These are phyloP conservation scores for Starmerella vitae DNA, from an alignment of 805 yeast species.

Conservation along the genomic window DNA sequence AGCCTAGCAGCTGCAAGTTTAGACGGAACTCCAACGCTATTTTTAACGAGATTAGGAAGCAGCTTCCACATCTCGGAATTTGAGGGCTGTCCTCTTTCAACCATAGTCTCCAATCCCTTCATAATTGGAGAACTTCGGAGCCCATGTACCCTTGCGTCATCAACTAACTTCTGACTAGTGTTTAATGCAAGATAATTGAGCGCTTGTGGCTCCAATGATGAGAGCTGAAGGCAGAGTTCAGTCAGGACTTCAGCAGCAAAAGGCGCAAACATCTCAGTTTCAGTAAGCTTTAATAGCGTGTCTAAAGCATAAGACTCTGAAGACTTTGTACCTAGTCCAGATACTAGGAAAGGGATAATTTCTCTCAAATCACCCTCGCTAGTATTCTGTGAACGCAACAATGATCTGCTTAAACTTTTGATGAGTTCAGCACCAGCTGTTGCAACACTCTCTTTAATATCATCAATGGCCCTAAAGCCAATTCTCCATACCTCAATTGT, in stretches of 20 bases:
- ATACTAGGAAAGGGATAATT: slow-evolving; percentile 10
- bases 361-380: slow-evolving; percentile 6
- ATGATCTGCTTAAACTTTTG: slow-evolving; percentile 28
- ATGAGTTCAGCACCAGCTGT: slow-evolving; percentile 63
- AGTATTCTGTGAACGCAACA: slow-evolving; percentile 4
- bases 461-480: slow-evolving; percentile 84
- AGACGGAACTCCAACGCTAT: slow-evolving; percentile 79
- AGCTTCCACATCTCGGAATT: slow-evolving; percentile 10
- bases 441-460: slow-evolving; percentile 85
- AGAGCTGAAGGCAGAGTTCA: slow-evolving; percentile 58
- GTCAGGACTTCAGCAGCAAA: slow-evolving; percentile 57
- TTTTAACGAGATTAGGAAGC: slow-evolving; percentile 44
- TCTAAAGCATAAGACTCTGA: slow-evolving; percentile 46
- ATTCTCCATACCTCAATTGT: slow-evolving; percentile 60
- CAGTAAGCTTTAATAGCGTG: slow-evolving; percentile 57
- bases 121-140: slow-evolving; percentile 76
- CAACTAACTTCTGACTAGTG: slow-evolving; percentile 42
- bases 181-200: slow-evolving; percentile 74
- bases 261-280: slow-evolving; percentile 43
- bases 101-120: slow-evolving; percentile 64
- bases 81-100: slow-evolving; percentile 37
- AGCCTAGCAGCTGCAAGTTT: slow-evolving; percentile 74
- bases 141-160: slow-evolving; percentile 58
- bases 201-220: slow-evolving; percentile 83
- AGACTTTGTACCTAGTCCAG: slow-evolving; percentile 7